Conservation (phyloP, 176 grass and related monocot species). For the Triticum aestivum region DNA sequence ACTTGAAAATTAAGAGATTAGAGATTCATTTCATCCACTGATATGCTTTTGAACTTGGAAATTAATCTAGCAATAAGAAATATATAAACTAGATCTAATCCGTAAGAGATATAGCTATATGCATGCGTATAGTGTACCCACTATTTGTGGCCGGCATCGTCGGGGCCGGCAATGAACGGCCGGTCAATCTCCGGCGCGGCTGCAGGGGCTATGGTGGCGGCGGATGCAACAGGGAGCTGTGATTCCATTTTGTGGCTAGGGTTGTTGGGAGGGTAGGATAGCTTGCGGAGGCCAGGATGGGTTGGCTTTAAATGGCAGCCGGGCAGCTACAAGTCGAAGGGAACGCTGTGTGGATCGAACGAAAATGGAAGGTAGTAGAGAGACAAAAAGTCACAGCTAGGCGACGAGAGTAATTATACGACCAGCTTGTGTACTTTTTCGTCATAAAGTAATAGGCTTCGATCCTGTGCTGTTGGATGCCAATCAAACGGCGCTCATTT, state of each 20-base stretch:
- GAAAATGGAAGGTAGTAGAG: neutral
- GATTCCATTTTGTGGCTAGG: neutral
- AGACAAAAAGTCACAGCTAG: no score
- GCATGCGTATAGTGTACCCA: neutral
- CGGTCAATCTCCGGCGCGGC: neutral
- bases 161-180: neutral
- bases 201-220: neutral
- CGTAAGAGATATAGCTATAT: neutral
- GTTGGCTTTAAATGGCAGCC: neutral
- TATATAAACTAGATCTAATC: neutral
- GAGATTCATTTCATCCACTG: neutral
- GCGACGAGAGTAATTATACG: no score
- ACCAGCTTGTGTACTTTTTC: no score
- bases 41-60: neutral
- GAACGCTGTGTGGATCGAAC: neutral
- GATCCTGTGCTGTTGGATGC: no score
- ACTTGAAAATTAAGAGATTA: neutral
- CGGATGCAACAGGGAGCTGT: neutral
- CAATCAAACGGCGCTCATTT: no score
- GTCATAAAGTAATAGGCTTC: no score
- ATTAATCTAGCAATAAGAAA: neutral
- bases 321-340: neutral
- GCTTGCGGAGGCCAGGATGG: neutral
- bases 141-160: neutral
- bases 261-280: neutral